Conservation (phyloP, 78 protist genomes). For the Dictyostelium citrinum region DNA sequence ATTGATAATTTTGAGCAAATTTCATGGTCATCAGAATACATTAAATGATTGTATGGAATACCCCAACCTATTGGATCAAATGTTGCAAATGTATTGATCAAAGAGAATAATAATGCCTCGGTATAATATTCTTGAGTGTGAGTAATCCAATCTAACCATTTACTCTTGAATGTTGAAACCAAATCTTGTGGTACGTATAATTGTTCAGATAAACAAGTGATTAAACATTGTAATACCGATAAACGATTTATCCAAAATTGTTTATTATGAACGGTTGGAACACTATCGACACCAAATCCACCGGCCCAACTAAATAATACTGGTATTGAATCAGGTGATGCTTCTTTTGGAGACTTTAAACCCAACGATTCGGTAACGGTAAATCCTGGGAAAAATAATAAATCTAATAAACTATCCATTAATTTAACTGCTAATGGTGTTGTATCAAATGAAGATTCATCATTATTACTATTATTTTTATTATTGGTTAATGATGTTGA, state of each 20-base stretch:
- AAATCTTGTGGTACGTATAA: slow-evolving; percentile 13
- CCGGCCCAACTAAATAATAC: neutral
- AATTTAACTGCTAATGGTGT: slow-evolving; percentile 27
- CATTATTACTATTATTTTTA: neutral
- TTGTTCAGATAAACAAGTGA: slow-evolving; percentile 37
- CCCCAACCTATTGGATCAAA: slow-evolving; percentile 84
- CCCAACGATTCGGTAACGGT: slow-evolving; percentile 5
- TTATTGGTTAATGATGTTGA: neutral
- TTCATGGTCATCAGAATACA: slow-evolving; percentile 70
- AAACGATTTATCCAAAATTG: slow-evolving; percentile 33
- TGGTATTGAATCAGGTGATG: slow-evolving; percentile 10
- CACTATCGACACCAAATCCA: slow-evolving; percentile 54
- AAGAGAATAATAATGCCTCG: slow-evolving; percentile 40
- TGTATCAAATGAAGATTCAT: neutral
- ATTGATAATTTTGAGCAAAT: slow-evolving; percentile 20
- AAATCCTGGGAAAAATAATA: slow-evolving; percentile 67
- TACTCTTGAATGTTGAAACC: neutral
- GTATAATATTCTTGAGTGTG: slow-evolving; percentile 36
- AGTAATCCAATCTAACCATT: slow-evolving; percentile 64
- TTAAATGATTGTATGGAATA: slow-evolving; percentile 75
- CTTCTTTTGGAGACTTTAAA: neutral
- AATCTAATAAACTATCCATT: slow-evolving; percentile 55
- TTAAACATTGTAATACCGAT: slow-evolving; percentile 26
- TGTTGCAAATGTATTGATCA: slow-evolving; percentile 46
- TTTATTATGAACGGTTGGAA: slow-evolving; percentile 1